These are phyloP conservation scores for Albifimbria verrucaria DNA, from an alignment of 2,329 filamentous ascomycete genomes.

Conservation along the genomic window DNA sequence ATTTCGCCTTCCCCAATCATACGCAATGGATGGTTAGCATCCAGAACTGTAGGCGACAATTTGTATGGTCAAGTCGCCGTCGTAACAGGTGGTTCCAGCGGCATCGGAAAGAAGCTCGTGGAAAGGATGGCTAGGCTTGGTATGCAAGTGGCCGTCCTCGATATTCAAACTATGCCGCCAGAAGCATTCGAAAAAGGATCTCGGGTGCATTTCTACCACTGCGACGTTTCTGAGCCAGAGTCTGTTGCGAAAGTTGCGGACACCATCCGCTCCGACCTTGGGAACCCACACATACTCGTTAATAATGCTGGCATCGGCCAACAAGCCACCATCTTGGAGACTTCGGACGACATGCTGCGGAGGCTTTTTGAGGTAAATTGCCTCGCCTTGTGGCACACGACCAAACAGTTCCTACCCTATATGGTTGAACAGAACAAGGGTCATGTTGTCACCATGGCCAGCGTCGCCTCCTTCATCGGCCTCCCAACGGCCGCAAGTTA, in stretches of 20 bases:
- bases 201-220: slow-evolving; percentile 60
- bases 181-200: slow-evolving; percentile 17
- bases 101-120: slow-evolving; percentile 64
- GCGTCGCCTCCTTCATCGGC: slow-evolving; percentile 54
- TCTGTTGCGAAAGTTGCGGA: slow-evolving; percentile 46
- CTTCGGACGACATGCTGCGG: slow-evolving; percentile 50
- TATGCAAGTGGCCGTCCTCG: slow-evolving; percentile 65
- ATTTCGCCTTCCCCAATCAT: background rate
- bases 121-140: slow-evolving; percentile 54
- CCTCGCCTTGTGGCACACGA: slow-evolving; percentile 59
- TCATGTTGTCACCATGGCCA: slow-evolving; percentile 67
- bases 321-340: slow-evolving; percentile 53
- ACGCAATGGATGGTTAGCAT: background rate
- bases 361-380: slow-evolving; percentile 66
- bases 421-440: slow-evolving; percentile 64
- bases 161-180: slow-evolving; percentile 38
- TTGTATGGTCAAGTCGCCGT: slow-evolving; percentile 44
- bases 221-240: slow-evolving; percentile 54
- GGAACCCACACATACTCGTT: slow-evolving; percentile 62
- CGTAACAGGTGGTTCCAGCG: slow-evolving; percentile 69
- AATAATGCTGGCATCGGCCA: slow-evolving; percentile 63
- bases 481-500: slow-evolving; percentile 63
- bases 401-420: slow-evolving; percentile 59
- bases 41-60: background rate
- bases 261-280: slow-evolving; percentile 48